Evolutionary conservation across 345 rosid genomes (phyloP), one percentile per base, ranked within the genome.

Genomic region (Gossypium longicalyx): DNA sequence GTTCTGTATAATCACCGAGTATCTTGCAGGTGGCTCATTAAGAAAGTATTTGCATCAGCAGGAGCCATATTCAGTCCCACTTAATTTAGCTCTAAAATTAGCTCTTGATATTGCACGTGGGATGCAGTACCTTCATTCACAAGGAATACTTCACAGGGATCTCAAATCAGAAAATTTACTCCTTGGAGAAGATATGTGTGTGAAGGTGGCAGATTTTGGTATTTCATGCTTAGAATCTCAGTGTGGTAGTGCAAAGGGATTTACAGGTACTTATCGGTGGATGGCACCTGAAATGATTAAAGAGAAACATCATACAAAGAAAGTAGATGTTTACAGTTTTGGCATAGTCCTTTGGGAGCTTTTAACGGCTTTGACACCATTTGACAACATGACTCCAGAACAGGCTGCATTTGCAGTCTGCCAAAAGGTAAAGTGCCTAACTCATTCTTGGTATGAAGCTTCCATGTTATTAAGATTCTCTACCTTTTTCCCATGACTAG

Each of bases 231-330:
- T 81, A 75, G 92, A 91, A 80, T 82, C 97, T 66, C 92, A 91
- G 54, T 85, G 89, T 19, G 86, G 89, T 66, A 86, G 81, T 65
- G 79, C 87, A 66, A 89, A 85, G 81, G 97, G 93, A 59, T 89
- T 89, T 77, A 89, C 88, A 0, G 91, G 97, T 23, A 91, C 97
- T 16, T 91, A 89, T 75, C 91, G 92, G 12, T 91, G 96, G 93
- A 91, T 91, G 96, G 93, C 96, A 63, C 96, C 93, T 47, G 96
- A 91, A 80, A 91, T 91, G 96, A 89, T 91, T 76, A 86, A 82
- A 78, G 93, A 85, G 79, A 91, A 91, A 75, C 86, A 77, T 27
- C 90, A 91, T 73, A 88, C 93, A 10, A 89, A 86, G 86, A 91
- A 91, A 78, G 92, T 91, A 49, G 97, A 91, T 49, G 91, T 91